Evolutionary conservation across 1,139 yeast species (phyloP), one percentile per base, ranked within the genome.

Genomic region (Candida sp.): DNA sequence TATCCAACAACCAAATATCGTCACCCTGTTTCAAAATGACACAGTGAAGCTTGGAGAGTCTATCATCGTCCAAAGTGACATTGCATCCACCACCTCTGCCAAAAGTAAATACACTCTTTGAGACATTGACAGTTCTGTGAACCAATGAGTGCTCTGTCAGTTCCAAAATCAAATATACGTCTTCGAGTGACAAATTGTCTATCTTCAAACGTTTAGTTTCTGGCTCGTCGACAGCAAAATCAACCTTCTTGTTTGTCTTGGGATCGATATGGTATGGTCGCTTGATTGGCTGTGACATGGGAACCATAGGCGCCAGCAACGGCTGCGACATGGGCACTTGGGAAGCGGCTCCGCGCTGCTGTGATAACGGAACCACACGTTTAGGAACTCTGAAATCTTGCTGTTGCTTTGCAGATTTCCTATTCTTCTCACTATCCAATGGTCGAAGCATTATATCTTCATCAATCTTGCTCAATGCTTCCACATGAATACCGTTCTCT

Each of bases 41-140:
- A 64, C 98, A 92, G 65, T 94, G 98, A 3, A 87, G 77, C 56
- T 91, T 89, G 2, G 98, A 92, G 60, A 93, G 80, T 47, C 97
- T 73, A 58, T 81, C 88, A 60, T 92, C 97, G 39, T 80, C 74
- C 12, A 91, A 80, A 44, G 71, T 73, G 23, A 78, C 75, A 59
- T 86, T 84, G 53, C 89, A 84, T 1, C 81, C 76, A 46, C 81
- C 85, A 35, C 81, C 77, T 44, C 96, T 68, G 0, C 96, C 96
- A 49, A 88, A 78, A 43, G 84, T 74, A 3, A 87, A 85, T 11
- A 77, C 75, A 12, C 89, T 88, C 59, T 86, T 91, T 42, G 81
- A 78, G 11, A 92, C 73, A 51, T 75, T 73, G 7, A 92, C 77
- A 3, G 83, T 81, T 4, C 58, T 60, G n/a, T 61, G 54, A 12